Evolutionary conservation across 352 stramenopile species (phyloP).

Genomic region (Achlya hypogyna): DNA sequence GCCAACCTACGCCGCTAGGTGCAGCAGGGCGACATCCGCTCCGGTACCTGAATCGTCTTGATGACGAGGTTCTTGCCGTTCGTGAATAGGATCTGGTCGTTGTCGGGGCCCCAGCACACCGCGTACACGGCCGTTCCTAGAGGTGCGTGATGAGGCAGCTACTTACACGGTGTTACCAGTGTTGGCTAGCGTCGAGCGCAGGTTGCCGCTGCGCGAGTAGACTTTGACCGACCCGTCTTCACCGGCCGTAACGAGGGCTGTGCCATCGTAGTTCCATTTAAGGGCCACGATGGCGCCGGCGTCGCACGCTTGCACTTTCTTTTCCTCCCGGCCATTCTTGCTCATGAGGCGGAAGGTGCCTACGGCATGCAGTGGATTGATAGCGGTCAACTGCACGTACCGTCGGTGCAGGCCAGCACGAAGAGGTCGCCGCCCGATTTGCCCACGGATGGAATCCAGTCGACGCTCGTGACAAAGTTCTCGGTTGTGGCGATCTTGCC

Average conservation of each 20-base stretch:
- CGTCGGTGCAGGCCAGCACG: conserved; percentile 85
- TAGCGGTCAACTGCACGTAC: conserved; percentile 11
- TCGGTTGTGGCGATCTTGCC: conserved; percentile 64
- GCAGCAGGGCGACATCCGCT: neutral
- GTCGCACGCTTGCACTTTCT: conserved; percentile 76
- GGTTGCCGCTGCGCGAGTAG: conserved; percentile 79
- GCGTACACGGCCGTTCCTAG: conserved; percentile 55
- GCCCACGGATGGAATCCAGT: conserved; percentile 74
- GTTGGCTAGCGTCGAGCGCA: conserved; percentile 80
- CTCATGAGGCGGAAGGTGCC: conserved; percentile 84
- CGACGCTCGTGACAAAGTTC: conserved; percentile 62
- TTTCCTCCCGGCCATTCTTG: conserved; percentile 87
- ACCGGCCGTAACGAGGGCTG: conserved; percentile 80
- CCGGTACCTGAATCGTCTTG: conserved; percentile 81
- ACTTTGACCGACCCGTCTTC: conserved; percentile 93
- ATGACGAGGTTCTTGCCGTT: conserved; percentile 84
- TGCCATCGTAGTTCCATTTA: conserved; percentile 90
- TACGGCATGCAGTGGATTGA: neutral
- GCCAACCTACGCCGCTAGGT: conserved; percentile 27
- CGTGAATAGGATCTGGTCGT: conserved; percentile 84
- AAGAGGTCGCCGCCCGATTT: conserved; percentile 81
- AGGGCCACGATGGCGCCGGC: conserved; percentile 82
- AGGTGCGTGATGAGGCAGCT: neutral
- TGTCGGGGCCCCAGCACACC: conserved; percentile 86
- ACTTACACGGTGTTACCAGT: conserved; percentile 28